Evolutionary conservation across 495 filamentous ascomycete genomes (phyloP), one percentile per base, ranked within the genome.

Genomic region (Penicillium argentinense): DNA sequence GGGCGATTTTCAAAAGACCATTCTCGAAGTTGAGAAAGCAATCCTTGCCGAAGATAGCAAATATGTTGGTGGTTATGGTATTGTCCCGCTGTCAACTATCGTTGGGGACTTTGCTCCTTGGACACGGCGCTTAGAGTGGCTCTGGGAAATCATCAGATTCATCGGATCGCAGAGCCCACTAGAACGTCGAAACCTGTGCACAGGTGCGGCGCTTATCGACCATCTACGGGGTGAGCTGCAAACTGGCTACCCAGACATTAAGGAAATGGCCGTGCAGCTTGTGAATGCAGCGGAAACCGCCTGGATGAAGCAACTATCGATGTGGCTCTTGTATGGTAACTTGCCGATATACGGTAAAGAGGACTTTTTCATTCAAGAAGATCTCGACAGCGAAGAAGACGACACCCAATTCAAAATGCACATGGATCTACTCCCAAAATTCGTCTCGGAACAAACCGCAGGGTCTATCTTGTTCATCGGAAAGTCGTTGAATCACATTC

Each of bases 381-480:
- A 72, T 29, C 43, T 53, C 4, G 52, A 55, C 6, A 55, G 53
- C 4, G 64, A 74, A 43, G 42, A 73, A 32, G 52, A 75, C 3
- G 47, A 39, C 17, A 55, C 73, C 42, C 74, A 80, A 16, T 91
- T 86, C 59, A 66, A 59, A 11, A 63, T 85, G 30, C 66, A 78
- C 27, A 55, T 69, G 16, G 61, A 68, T 3, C 64, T 93, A 17
- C 64, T 92, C 8, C 93, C 93, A 1, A 78, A 76, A 14, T 95
- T 96, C 54, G 90, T 96, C 9, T 81, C 86, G 5, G 54, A 76
- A 3, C 69, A 82, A 11, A 87, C 90, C 3, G 91, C 89, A 19
- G 74, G 79, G 7, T 95, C 90, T 7, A 87, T 97, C 56, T 62
- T 97, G 3, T 97, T 96, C 62, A 88, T 98, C 49, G 93, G 93